Base-by-base conservation (phyloP, 257 asterid species). In the Ballota nigra region DNA sequence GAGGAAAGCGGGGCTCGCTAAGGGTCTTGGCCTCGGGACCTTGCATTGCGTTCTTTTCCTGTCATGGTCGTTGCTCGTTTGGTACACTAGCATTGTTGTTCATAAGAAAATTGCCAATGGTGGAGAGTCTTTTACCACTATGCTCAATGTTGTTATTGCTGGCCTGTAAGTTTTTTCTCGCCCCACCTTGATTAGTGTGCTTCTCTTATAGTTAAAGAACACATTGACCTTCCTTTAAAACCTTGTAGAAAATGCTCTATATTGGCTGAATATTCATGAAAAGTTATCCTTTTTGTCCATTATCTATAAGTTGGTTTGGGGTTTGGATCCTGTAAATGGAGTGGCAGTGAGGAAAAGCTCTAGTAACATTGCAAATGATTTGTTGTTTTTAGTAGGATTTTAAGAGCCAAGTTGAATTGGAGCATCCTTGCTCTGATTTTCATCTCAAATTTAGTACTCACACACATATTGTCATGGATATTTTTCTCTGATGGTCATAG, bases 91-190 rank as follows among this genome's bases (percentile, higher is more conserved):
- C 85, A 71, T 92, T 33, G 82, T 92, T 19, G 99, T 95, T 56
- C 99, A 95, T 70, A 95, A 88, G 79, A 75, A 77, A 16, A 92
- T 95, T 15, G 98, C 98, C 38, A 85, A 89, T 80, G 99, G 98
- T 5, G 99, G 99, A 62, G 96, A 89, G 41, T 82, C 99, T 41
- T 95, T 95, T 81, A 89, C 99, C 71, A 95, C 99, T 13, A 92
- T 95, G 97, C 92, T 92, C 92, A 95, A 92, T 69, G 99, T 95
- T 59, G 99, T 95, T 53, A 89, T 95, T 40, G 83, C 99, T 69
- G 99, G 99, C 86, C 81, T 95, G 97, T 93, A 81, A 85, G 97
- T 63, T 62, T 15, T 15, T 29, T 52, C 6, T 6, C 8, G 16
- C 22, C 18, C 55, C 55, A 43, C 20, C 53, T 45, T 45, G 53